Base-by-base conservation (phyloP, 305 asterid genomes). In the Ilex paraguariensis region DNA sequence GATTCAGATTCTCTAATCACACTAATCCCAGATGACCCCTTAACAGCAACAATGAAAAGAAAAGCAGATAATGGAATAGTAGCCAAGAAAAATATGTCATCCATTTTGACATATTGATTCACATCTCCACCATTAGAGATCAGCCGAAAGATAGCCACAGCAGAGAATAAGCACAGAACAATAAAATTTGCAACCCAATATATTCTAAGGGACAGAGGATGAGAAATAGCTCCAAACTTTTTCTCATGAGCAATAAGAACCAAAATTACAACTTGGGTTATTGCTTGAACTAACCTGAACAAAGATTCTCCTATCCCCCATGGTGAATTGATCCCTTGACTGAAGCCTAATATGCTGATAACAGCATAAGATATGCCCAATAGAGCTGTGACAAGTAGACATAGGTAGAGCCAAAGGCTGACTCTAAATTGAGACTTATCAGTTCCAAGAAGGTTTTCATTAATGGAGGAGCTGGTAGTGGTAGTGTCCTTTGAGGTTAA, bases 241-340 rank as follows among this genome's bases (percentile, higher is more conserved):
- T 7, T 55, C n/a, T 55, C 59, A 13, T 31, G 59, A 4, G n/a
- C 11, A 4, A 55, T 15, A 6, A 55, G 13, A 55, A 55, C 59
- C 31, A 31, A 6, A 31, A 55, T 55, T 55, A 14, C 5, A 55
- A 55, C 32, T 13, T 17, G n/a, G 13, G 59, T 55, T 55, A 55
- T 7, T 31, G 59, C 10, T 55, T 55, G 59, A 21, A 55, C 59
- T 15, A 55, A 55, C 59, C 59, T 12, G 17, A 50, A 50, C n/a
- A 50, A 5, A 50, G 15, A 6, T 50, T 50, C 54, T 14, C 7
- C 4, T 31, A 55, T 16, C 12, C 16, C n/a, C 59, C 59, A 55
- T 30, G 59, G 14, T 5, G 59, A 17, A 0, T 55, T 7, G 14
- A 31, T 1, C 31, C 39, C 39, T 8, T 55, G 59, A 10, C 11